Conservation (phyloP, 176 grass and related monocot species). For the Musa troglodytarum region DNA sequence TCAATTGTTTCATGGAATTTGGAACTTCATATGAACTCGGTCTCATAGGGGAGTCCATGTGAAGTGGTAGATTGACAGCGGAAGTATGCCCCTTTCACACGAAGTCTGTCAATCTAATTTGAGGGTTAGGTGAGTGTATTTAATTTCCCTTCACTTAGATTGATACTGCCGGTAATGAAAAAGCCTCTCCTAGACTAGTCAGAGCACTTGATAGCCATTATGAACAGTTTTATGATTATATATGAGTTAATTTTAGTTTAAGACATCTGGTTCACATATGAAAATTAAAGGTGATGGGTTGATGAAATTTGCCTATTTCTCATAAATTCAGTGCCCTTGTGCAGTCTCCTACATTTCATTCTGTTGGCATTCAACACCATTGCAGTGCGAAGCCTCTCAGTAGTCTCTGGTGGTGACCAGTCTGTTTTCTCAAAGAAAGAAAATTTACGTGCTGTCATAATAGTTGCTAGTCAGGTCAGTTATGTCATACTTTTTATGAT, state of each 20-base stretch:
- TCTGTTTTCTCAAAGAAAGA: constrained; percentile 69
- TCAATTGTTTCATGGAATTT: neutral
- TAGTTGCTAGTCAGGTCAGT: constrained; percentile 85
- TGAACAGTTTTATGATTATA: neutral
- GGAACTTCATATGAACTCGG: neutral
- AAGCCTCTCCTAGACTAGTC: neutral
- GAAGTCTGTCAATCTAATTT: neutral
- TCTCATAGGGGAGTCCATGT: too few relatives aligned
- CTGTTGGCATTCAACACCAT: constrained; percentile 48
- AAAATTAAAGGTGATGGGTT: neutral
- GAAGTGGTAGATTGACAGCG: too few relatives aligned
- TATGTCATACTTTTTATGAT: constrained; percentile 21
- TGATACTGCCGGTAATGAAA: neutral
- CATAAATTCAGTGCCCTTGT: constrained; percentile 25
- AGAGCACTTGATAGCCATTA: neutral
- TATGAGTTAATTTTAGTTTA: neutral
- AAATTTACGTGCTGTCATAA: constrained; percentile 69
- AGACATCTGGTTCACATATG: neutral
- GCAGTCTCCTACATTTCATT: constrained; percentile 63
- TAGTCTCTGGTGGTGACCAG: constrained; percentile 29
- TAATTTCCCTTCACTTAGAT: neutral
- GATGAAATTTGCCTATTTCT: constrained; percentile 11
- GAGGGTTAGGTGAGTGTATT: neutral
- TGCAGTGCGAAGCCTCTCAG: constrained; percentile 42
- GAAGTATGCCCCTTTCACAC: too few relatives aligned